phyloP scores from a whole-genome alignment of 2,329 filamentous ascomycete genomes.

The Aspergillus aculeatinus region DNA sequence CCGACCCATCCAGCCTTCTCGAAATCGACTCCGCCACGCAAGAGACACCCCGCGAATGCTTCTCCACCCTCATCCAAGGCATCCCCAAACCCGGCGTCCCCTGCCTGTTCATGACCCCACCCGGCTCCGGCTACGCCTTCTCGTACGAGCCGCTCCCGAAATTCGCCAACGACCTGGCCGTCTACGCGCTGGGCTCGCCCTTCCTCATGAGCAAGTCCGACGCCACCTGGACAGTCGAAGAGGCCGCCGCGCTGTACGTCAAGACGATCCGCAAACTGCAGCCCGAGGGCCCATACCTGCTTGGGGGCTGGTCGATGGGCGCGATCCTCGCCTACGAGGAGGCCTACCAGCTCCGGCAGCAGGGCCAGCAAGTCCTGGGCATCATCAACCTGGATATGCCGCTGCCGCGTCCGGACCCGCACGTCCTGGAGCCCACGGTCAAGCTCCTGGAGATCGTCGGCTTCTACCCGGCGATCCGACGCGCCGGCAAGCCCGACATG shows the following conservation, averaged over 20 bases:
- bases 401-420: not conserved
- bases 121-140: conserved; percentile 7
- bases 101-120: conserved; percentile 8
- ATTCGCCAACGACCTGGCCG: conserved; percentile 2
- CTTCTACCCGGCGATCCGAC: not conserved
- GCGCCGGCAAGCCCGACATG: not conserved
- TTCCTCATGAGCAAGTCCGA: not conserved
- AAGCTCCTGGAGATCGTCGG: not conserved
- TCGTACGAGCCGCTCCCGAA: conserved; percentile 8
- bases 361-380: conserved; percentile 4
- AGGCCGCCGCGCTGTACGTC: conserved; percentile 6
- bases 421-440: not conserved
- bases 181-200: conserved; percentile 12
- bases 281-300: conserved; percentile 9
- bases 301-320: conserved; percentile 12
- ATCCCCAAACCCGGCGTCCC: not conserved
- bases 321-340: conserved; percentile 12
- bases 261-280: conserved; percentile 7
- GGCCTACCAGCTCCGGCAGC: not conserved
- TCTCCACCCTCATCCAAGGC: conserved; percentile 8
- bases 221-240: conserved; percentile 5
- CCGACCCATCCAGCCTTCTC: not conserved
- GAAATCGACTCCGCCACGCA: not conserved
- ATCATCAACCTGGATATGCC: conserved; percentile 11
- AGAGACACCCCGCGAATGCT: not conserved